Base-by-base conservation (phyloP, 371 early-diverging fungal species). In the Sanchytrium tribonematis region DNA sequence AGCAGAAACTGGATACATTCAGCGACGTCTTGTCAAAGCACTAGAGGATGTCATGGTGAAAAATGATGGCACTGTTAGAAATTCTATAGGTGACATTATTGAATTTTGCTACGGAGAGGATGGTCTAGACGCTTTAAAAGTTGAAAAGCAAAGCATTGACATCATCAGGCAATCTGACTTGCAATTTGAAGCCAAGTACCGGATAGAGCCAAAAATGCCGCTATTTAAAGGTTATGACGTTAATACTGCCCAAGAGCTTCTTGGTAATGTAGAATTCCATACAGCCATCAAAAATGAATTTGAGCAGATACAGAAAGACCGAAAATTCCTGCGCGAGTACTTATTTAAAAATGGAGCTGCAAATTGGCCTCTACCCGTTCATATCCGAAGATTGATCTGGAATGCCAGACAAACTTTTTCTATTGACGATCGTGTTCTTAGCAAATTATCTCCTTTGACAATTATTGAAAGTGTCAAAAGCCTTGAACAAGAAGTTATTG, bases 1-100 rank as follows among this genome's bases (percentile, higher is more conserved):
- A 27, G 98, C 99, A 29, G 98, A 98, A 78, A 98, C 99, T 1
- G 99, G 99, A 66, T 99, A 99, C 79, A 97, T 99, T 72, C 98
- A 99, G 78, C 93, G 99, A 75, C 90, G 98, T 78, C 81, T 99
- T 30, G 91, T 99, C 48, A 99, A 99, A 79, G 95, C 97, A 12
- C 77, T 99, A 72, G 99, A 99, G 78, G 98, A 97, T 82, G 88
- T 94, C 22, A 91, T 88, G 87, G 94, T 92, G 68, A 87, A 90
- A 74, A 95, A 95, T 73, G 99, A 99, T 79, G 94, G 93, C 68
- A 95, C 98, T 31, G 94, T 98, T 1, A 85, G 99, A 68, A 91
- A 93, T 77, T 90, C 93, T 1, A 79, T 87, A 31, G 96, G 96
- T 31, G 83, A 89, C 71, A 82, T 98, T 68, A 81, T 95, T 29